Percentiles rank a stretch among this genome's conserved stretches.
These are phyloP conservation scores for Microstegium vimineum DNA, from an alignment of 176 grass and related monocot genomes.

Conservation along the genomic window DNA sequence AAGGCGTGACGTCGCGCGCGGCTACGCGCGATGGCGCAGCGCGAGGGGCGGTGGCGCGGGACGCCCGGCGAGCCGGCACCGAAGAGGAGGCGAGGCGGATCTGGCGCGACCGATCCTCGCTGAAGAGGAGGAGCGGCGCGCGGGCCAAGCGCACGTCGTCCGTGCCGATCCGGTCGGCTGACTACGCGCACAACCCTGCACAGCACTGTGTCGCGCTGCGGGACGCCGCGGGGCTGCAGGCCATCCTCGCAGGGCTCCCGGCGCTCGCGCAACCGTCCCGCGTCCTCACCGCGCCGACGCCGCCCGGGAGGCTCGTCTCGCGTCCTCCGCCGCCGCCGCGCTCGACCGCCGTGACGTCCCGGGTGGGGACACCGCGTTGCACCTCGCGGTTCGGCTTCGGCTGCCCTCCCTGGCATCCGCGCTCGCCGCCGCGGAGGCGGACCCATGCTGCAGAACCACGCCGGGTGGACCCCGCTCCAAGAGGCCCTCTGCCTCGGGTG, in stretches of 20 bases:
- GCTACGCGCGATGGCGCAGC: no score
- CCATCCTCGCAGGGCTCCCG: constrained; percentile 57
- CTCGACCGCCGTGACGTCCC: constrained; percentile 84
- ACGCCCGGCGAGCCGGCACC: no score
- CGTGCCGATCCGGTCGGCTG: no score
- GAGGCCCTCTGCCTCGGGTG: constrained; percentile 67
- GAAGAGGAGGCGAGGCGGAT: no score
- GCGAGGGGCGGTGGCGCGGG: no score
- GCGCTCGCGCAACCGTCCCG: constrained; percentile 62
- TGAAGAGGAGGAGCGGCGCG: no score
- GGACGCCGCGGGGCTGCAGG: no score
- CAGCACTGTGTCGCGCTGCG: no score
- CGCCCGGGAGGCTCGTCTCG: constrained; percentile 46
- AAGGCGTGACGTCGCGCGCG: no score
- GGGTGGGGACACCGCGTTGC: constrained; percentile 62
- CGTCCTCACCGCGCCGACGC: constrained; percentile 55
- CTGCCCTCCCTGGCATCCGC: constrained; percentile 39
- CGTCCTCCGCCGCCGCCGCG: constrained; percentile 37
- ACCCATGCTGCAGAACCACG: constrained; percentile 85
- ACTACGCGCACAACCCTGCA: no score
- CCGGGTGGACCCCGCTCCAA: constrained; percentile 92
- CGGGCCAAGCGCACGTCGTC: no score
- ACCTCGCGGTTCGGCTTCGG: constrained; percentile 70
- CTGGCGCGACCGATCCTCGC: no score
- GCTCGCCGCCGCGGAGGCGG: constrained; percentile 52